Conservation (phyloP, 495 filamentous ascomycete species). For the Aspergillus mulundensis region DNA sequence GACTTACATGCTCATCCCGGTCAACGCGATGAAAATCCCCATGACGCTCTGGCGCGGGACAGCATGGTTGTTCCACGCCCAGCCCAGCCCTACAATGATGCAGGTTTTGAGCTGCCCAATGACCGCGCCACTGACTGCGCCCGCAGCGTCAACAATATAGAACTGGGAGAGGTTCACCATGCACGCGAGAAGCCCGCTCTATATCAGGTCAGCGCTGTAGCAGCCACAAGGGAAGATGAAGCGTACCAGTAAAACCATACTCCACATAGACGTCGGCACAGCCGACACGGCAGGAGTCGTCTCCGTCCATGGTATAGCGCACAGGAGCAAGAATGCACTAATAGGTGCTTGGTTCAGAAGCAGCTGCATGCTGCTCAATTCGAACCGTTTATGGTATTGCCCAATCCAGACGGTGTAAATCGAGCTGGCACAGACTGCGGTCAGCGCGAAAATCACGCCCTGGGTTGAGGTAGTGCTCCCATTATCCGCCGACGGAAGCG, state of each 20-base stretch:
- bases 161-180: slow-evolving; percentile 73
- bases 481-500: slow-evolving; percentile 42
- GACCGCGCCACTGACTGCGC: slow-evolving; percentile 66
- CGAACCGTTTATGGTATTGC: slow-evolving; percentile 60
- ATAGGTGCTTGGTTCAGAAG: slow-evolving; percentile 69
- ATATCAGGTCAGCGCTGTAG: not conserved
- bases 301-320: slow-evolving; percentile 63
- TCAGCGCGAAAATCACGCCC: slow-evolving; percentile 61
- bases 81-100: slow-evolving; percentile 39
- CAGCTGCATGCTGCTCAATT: slow-evolving; percentile 68
- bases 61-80: slow-evolving; percentile 24
- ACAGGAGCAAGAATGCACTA: slow-evolving; percentile 58
- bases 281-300: slow-evolving; percentile 49
- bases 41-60: slow-evolving; percentile 25
- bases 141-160: slow-evolving; percentile 67
- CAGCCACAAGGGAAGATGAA: not conserved
- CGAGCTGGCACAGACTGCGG: slow-evolving; percentile 60
- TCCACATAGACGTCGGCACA: slow-evolving; percentile 37
- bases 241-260: slow-evolving; percentile 35
- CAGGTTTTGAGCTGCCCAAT: slow-evolving; percentile 58
- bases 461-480: slow-evolving; percentile 46
- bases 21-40: slow-evolving; percentile 24
- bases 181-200: slow-evolving; percentile 55
- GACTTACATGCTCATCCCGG: slow-evolving; percentile 32
- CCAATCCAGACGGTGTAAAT: slow-evolving; percentile 70